phyloP scores from a whole-genome alignment of 1,284 basidiomycete genomes.

The Cutaneotrichosporon sp. region DNA sequence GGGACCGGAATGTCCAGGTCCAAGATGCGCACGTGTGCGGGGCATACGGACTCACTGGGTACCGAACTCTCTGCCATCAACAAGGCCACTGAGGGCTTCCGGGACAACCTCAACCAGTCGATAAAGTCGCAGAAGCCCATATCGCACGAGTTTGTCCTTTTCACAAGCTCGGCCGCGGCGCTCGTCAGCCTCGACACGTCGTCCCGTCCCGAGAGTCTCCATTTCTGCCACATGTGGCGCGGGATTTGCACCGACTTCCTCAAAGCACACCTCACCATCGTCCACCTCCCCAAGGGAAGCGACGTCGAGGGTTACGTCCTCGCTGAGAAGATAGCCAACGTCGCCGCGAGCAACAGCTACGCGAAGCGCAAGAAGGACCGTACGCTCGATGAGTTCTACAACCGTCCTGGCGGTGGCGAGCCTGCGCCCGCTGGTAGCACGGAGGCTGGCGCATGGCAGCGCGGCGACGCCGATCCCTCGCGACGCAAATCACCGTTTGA shows the following conservation, averaged over 20 bases:
- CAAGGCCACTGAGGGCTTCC: constrained; percentile 51
- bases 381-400: constrained; percentile 37
- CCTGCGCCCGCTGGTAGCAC: constrained; percentile 38
- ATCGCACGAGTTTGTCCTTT: constrained; percentile 48
- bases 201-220: constrained; percentile 42
- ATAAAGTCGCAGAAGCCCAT: constrained; percentile 41
- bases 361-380: constrained; percentile 44
- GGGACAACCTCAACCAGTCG: constrained; percentile 39
- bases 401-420: constrained; percentile 40
- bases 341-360: constrained; percentile 48
- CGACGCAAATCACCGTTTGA: constrained; percentile 39
- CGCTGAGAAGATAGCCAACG: constrained; percentile 49
- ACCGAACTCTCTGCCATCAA: constrained; percentile 48
- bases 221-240: constrained; percentile 46
- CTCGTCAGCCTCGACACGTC: constrained; percentile 50
- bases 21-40: constrained; percentile 45
- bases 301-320: constrained; percentile 47
- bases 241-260: constrained; percentile 45
- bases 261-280: constrained; percentile 45
- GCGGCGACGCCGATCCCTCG: constrained; percentile 48
- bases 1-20: constrained; percentile 40
- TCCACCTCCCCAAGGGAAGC: constrained; percentile 46
- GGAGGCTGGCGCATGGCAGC: constrained; percentile 46
- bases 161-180: constrained; percentile 50
- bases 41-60: constrained; percentile 44